Evolutionary conservation across 2,329 filamentous ascomycete species (phyloP).

Genomic region (Paraphoma sp.): DNA sequence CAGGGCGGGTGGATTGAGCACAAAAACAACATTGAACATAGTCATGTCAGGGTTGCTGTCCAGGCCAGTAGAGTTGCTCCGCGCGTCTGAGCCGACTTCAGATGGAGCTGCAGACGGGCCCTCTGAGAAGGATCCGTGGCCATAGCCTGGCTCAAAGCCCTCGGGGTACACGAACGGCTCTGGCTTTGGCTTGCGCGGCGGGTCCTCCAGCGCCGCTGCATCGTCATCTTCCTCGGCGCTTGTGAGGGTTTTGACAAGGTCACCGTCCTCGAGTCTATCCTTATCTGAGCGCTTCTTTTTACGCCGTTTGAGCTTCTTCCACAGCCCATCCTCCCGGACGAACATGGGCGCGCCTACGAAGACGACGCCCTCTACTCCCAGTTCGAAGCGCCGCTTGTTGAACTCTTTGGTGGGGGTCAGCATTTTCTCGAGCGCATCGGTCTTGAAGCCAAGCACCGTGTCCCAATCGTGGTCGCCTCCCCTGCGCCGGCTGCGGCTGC

Average conservation of each 20-base stretch:
- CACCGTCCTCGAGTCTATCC: conserved; percentile 27
- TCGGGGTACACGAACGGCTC: conserved; percentile 42
- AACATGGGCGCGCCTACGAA: conserved; percentile 53
- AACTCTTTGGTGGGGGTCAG: conserved; percentile 45
- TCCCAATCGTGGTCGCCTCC: conserved; percentile 48
- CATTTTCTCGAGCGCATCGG: conserved; percentile 50
- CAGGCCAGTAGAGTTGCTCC: conserved; percentile 46
- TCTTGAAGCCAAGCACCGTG: conserved; percentile 48
- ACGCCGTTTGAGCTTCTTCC: conserved; percentile 47
- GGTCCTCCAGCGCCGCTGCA: conserved; percentile 10
- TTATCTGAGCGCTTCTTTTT: conserved; percentile 34
- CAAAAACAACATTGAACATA: conserved; percentile 98
- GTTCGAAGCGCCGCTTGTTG: conserved; percentile 50
- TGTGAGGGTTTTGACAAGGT: conserved; percentile 25
- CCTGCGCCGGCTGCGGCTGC: conserved; percentile 16
- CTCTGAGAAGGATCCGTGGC: conserved; percentile 43
- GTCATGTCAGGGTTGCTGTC: conserved; percentile 75
- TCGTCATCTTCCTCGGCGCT: conserved; percentile 25
- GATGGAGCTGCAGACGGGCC: conserved; percentile 39
- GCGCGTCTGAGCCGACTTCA: conserved; percentile 49
- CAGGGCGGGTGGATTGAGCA: conserved; percentile 78
- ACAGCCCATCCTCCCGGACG: conserved; percentile 48
- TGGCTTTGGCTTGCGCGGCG: conserved; percentile 13
- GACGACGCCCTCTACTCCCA: conserved; percentile 48
- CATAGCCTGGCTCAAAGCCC: conserved; percentile 50